Base-by-base conservation (phyloP, 441 rosid species). In the Flueggea neowawraea region DNA sequence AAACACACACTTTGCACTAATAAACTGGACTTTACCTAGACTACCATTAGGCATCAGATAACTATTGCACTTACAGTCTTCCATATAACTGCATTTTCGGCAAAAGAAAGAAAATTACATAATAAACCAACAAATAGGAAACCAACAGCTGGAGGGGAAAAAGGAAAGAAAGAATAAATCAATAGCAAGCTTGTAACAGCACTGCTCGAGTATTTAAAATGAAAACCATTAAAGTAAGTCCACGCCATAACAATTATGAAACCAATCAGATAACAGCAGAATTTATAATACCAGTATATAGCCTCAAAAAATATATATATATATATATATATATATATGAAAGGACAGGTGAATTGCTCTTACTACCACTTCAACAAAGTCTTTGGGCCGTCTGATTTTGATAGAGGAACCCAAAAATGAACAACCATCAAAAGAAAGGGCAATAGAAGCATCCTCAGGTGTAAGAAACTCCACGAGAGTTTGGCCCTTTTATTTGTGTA, bases 391-490 rank as follows among this genome's bases (percentile, higher is more conserved):
- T 73, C 92, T 83, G 68, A 91, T 80, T 78, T 75, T 94, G 69
- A 91, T 82, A 66, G 69, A 61, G 62, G 88, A 80, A 50, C 87
- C 95, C 58, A 65, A 83, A 69, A 89, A 82, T 61, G 64, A 74
- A 68, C 68, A 60, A 61, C 97, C 96, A 78, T 91, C 87, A 63
- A 83, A 79, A 63, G 83, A 86, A 72, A 91, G 90, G 62, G 97
- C 97, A 71, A 92, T 82, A 58, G 96, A 82, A 55, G 97, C 96
- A 84, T 95, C 96, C 76, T 87, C 87, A 10, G 96, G 94, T 22
- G 97, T 91, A 62, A 91, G 94, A 81, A 95, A 91, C 76, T 95
- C 99, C 52, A 91, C 82, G 69, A 95, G 69, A 32, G 96, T 97
- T 77, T 87, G 97, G 15, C 80, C 56, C 76, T 86, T 91, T 68